Percentiles rank a stretch among this genome's conserved stretches.
Conservation (phyloP, 2,329 filamentous ascomycete genomes). For the Claviceps sp. region DNA sequence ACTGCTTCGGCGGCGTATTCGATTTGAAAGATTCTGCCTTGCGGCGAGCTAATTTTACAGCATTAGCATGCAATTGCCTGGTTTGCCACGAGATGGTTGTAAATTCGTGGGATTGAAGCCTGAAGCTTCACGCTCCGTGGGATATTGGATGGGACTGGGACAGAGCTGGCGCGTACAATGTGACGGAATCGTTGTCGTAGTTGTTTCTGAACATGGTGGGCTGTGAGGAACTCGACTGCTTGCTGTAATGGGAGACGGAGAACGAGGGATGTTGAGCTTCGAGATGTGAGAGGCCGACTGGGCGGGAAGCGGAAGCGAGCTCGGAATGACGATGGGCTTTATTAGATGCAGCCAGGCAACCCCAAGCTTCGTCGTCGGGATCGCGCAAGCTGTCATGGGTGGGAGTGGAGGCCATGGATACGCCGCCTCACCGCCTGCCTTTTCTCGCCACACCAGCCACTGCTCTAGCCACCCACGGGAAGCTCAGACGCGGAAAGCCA, state of each 20-base stretch:
- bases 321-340: constrained; percentile 9
- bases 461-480: not conserved
- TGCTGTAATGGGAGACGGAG: not conserved
- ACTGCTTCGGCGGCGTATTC: constrained; percentile 98
- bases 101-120: not conserved
- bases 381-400: constrained; percentile 2
- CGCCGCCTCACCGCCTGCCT: constrained; percentile 10
- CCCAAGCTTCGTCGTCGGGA: constrained; percentile 13
- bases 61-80: constrained; percentile 14
- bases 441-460: not conserved
- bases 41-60: constrained; percentile 64
- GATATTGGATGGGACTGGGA: not conserved
- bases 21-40: constrained; percentile 98
- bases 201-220: constrained; percentile 95
- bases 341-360: constrained; percentile 8
- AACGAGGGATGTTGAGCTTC: not conserved
- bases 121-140: not conserved
- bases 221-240: constrained; percentile 3
- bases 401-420: constrained; percentile 4
- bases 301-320: constrained; percentile 3
- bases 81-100: not conserved
- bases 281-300: constrained; percentile 5
- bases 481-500: not conserved
- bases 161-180: constrained; percentile 57
- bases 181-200: constrained; percentile 99